These are phyloP conservation scores for Coix lacrymajobi DNA, from an alignment of 176 grass and related monocot genomes.

Conservation along the genomic window DNA sequence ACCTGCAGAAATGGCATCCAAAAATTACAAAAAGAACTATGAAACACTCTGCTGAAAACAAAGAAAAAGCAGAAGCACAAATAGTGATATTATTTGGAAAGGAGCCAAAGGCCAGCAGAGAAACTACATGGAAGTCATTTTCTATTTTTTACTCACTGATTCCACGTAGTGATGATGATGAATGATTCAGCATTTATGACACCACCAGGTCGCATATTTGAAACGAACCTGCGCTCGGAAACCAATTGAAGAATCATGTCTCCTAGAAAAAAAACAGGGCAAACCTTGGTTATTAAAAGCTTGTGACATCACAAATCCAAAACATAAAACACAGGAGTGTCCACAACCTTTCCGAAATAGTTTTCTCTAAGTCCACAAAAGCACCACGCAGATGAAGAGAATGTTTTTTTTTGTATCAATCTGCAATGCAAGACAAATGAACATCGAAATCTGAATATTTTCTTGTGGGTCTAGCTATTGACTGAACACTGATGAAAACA, in stretches of 20 bases:
- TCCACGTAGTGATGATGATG: constrained; percentile 71
- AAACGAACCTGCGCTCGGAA: constrained; percentile 61
- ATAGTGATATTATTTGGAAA: neutral
- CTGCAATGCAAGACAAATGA: constrained; percentile 33
- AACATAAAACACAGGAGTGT: neutral
- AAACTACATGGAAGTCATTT: neutral
- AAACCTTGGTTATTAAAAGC: neutral
- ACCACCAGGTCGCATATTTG: constrained; percentile 55
- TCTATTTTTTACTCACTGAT: constrained; percentile 45
- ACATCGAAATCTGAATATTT: constrained; percentile 4
- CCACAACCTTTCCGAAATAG: constrained; percentile 68
- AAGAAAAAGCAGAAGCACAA: neutral
- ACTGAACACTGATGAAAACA: neutral
- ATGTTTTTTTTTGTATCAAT: constrained; percentile 82
- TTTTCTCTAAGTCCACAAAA: constrained; percentile 78
- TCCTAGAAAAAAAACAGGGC: constrained; percentile 23
- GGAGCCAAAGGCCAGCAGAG: neutral
- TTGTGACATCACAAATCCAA: neutral
- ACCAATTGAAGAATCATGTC: constrained; percentile 78
- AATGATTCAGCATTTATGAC: constrained; percentile 48
- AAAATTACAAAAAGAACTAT: neutral
- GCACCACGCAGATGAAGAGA: constrained; percentile 77
- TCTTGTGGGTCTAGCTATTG: neutral
- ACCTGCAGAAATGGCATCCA: constrained; percentile 41
- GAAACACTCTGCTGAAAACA: constrained; percentile 1